These are phyloP conservation scores for Herpetomonas muscarum DNA, from an alignment of 208 protist species.

Conservation along the genomic window DNA sequence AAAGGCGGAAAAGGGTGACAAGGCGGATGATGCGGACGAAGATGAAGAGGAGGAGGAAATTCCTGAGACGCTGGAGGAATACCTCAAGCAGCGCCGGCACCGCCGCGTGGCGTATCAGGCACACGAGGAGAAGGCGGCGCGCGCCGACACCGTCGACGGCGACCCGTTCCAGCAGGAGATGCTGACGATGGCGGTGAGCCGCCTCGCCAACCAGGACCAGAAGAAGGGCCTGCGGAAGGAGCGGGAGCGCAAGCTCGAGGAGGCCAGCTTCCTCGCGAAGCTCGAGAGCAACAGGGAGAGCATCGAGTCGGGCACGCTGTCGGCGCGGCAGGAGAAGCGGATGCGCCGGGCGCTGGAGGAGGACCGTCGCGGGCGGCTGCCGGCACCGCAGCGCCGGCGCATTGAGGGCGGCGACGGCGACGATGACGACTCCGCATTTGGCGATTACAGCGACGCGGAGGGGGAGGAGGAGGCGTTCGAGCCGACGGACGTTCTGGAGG, in stretches of 20 bases:
- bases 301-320: slow-evolving; percentile 94
- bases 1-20: slow-evolving; percentile 41
- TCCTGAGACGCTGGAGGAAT: slow-evolving; percentile 56
- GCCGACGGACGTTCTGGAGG: slow-evolving; percentile 65
- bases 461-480: slow-evolving; percentile 21
- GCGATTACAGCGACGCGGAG: slow-evolving; percentile 5
- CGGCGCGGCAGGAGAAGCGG: slow-evolving; percentile 48
- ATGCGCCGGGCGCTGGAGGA: slow-evolving; percentile 76
- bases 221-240: slow-evolving; percentile 99
- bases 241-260: slow-evolving; percentile 97
- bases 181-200: slow-evolving; percentile 97
- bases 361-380: no score
- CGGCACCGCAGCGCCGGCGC: slow-evolving; percentile 3
- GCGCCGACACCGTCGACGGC: slow-evolving; percentile 97
- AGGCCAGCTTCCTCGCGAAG: slow-evolving; percentile 95
- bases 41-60: slow-evolving; percentile 55
- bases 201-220: slow-evolving; percentile 99
- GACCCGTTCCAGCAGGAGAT: slow-evolving; percentile 99
- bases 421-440: slow-evolving; percentile 19
- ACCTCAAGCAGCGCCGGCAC: slow-evolving; percentile 61
- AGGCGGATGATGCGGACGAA: slow-evolving; percentile 16
- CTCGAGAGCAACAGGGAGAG: slow-evolving; percentile 98
- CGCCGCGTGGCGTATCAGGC: slow-evolving; percentile 59
- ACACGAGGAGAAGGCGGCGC: slow-evolving; percentile 96
- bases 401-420: slow-evolving; percentile 15